phyloP scores from a whole-genome alignment of 1,284 basidiomycete genomes.

The Exsudoporus floridanus region DNA sequence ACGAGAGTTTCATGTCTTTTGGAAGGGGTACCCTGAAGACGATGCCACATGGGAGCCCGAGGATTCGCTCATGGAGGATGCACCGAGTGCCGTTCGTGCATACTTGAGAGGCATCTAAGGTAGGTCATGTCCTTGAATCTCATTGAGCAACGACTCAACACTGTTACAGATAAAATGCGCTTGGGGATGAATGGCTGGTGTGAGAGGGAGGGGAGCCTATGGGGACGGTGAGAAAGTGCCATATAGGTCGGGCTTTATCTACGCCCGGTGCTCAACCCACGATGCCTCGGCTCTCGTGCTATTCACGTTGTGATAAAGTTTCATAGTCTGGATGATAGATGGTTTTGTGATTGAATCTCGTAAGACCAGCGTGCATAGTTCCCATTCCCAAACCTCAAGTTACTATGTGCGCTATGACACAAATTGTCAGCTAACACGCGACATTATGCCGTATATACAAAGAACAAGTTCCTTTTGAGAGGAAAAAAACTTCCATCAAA shows the following conservation, averaged over 20 bases:
- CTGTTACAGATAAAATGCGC: slow-evolving; percentile 9
- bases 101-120: slow-evolving; percentile 24
- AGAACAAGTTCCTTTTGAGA: slow-evolving; percentile 25
- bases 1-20: slow-evolving; percentile 53
- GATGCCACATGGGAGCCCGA: slow-evolving; percentile 67
- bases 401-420: slow-evolving; percentile 1
- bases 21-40: slow-evolving; percentile 56
- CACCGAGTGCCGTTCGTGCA: slow-evolving; percentile 28
- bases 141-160: not conserved
- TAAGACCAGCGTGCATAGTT: slow-evolving; percentile 3
- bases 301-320: slow-evolving; percentile 22
- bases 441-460: slow-evolving; percentile 22
- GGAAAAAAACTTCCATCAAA: slow-evolving; percentile 1
- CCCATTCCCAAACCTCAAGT: slow-evolving; percentile 3
- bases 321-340: not conserved
- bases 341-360: not conserved
- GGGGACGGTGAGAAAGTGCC: slow-evolving; percentile 19
- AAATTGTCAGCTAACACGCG: not conserved
- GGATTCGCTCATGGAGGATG: slow-evolving; percentile 46
- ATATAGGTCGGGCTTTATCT: slow-evolving; percentile 16
- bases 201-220: not conserved
- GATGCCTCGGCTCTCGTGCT: not conserved
- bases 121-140: slow-evolving; percentile 4
- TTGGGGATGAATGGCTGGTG: not conserved
- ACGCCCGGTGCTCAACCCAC: not conserved